Conservation (phyloP, 129 eudicot genomes). For the Rutidosis leptorrhynchoides region DNA sequence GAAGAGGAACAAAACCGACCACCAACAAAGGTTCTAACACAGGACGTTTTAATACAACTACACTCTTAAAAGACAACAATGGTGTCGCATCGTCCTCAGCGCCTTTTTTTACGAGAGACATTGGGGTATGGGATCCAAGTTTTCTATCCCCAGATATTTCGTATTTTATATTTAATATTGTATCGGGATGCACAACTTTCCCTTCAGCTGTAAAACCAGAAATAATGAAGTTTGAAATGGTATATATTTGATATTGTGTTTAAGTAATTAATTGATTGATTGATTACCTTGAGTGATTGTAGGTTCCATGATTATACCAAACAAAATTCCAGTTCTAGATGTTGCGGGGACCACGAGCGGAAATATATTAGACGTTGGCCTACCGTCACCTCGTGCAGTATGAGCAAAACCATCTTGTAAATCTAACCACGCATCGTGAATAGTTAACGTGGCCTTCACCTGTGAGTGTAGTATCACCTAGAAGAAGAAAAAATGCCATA, state of each 20-base stretch:
- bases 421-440: constrained; percentile 94
- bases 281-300: constrained; percentile 39
- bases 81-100: constrained; percentile 31
- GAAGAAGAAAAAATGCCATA: neutral
- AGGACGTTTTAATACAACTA: constrained; percentile 71
- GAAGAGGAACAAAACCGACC: constrained; percentile 91
- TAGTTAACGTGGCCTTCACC: constrained; percentile 80
- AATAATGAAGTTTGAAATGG: neutral
- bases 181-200: constrained; percentile 39
- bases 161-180: constrained; percentile 67
- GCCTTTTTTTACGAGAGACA: constrained; percentile 36
- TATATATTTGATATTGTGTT: neutral
- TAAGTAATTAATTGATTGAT: neutral
- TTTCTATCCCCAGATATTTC: constrained; percentile 63
- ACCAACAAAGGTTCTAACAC: constrained; percentile 90
- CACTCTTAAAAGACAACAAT: constrained; percentile 62
- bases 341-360: constrained; percentile 73
- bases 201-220: constrained; percentile 57
- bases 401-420: constrained; percentile 94
- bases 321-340: constrained; percentile 74
- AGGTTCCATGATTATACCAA: constrained; percentile 52
- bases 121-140: constrained; percentile 77
- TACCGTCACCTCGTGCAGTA: constrained; percentile 51
- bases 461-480: constrained; percentile 90
- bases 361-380: constrained; percentile 73